These are phyloP conservation scores for Escovopsis weberi DNA, from an alignment of 2,329 filamentous ascomycete species.

Conservation along the genomic window DNA sequence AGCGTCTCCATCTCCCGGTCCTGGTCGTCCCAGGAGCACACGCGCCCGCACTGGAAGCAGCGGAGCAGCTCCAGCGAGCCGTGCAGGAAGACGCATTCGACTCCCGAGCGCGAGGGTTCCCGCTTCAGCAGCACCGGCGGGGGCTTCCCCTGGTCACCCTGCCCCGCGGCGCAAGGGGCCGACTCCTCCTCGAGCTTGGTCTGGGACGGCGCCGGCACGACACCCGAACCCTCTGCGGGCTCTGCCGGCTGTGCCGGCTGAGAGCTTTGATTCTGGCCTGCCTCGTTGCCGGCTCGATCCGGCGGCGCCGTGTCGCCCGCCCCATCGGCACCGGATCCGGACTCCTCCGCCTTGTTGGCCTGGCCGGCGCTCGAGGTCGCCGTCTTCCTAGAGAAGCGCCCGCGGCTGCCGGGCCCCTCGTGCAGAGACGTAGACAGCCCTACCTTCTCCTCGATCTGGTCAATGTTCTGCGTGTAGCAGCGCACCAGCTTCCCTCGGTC, in stretches of 20 bases:
- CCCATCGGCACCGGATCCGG: conserved; percentile 6
- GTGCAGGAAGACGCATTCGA: conserved; percentile 56
- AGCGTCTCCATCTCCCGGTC: conserved; percentile 41
- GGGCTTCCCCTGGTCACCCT: conserved; percentile 8
- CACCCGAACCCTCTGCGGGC: not conserved
- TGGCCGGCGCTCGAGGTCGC: conserved; percentile 12
- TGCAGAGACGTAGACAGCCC: conserved; percentile 49
- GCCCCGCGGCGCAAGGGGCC: not conserved
- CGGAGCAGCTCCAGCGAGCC: conserved; percentile 51
- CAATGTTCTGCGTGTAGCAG: conserved; percentile 65
- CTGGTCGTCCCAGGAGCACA: conserved; percentile 45
- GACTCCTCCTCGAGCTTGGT: conserved; percentile 8
- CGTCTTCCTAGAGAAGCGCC: conserved; percentile 40
- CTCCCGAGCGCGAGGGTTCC: conserved; percentile 26
- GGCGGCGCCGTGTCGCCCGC: conserved; percentile 9
- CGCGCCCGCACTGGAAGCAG: conserved; percentile 46
- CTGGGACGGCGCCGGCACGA: not conserved
- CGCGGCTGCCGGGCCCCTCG: conserved; percentile 46
- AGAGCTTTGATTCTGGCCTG: conserved; percentile 3
- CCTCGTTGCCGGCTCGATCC: conserved; percentile 8
- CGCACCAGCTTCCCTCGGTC: conserved; percentile 54
- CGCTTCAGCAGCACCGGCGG: conserved; percentile 7
- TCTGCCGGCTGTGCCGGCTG: not conserved
- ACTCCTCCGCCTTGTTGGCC: conserved; percentile 24
- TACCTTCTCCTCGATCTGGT: conserved; percentile 57